Evolutionary conservation across 208 protist species (phyloP).

Genomic region (Leishmania braziliensis): DNA sequence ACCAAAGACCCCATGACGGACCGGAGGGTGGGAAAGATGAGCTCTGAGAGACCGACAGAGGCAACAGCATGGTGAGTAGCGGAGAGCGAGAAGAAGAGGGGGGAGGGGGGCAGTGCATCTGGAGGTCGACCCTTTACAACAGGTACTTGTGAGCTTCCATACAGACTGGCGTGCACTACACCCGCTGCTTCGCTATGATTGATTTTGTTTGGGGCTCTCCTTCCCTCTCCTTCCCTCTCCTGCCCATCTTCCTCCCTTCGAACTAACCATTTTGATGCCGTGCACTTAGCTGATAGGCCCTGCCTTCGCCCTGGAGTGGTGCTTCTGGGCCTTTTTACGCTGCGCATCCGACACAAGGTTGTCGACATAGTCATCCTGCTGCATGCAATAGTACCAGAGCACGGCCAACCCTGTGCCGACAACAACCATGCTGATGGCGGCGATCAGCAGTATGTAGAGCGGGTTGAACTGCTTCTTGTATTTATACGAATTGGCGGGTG

Average conservation of each 20-base stretch:
- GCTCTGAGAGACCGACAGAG: too few species aligned
- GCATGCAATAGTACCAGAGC: slow-evolving; percentile 46
- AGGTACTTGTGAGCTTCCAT: neutral
- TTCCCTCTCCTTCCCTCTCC: neutral
- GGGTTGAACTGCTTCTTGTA: slow-evolving; percentile 34
- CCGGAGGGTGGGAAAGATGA: neutral
- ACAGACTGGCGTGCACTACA: neutral
- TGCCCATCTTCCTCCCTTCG: neutral
- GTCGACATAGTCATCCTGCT: slow-evolving; percentile 36
- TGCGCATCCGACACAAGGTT: slow-evolving; percentile 27
- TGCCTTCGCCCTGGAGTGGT: neutral
- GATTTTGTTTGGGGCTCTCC: neutral
- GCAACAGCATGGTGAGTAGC: too few species aligned
- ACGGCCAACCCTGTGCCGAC: slow-evolving; percentile 29
- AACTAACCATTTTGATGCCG: neutral
- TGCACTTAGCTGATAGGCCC: neutral
- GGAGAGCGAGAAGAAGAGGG: neutral
- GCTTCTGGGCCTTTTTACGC: slow-evolving; percentile 19
- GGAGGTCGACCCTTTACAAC: neutral
- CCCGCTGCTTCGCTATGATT: neutral
- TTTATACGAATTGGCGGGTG: slow-evolving; percentile 24
- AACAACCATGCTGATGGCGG: slow-evolving; percentile 21
- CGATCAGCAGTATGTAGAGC: slow-evolving; percentile 39
- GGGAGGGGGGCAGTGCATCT: neutral
- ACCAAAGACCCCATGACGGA: neutral